Conservation (phyloP, 2,329 filamentous ascomycete genomes). For the Aspergillus fischeri region DNA sequence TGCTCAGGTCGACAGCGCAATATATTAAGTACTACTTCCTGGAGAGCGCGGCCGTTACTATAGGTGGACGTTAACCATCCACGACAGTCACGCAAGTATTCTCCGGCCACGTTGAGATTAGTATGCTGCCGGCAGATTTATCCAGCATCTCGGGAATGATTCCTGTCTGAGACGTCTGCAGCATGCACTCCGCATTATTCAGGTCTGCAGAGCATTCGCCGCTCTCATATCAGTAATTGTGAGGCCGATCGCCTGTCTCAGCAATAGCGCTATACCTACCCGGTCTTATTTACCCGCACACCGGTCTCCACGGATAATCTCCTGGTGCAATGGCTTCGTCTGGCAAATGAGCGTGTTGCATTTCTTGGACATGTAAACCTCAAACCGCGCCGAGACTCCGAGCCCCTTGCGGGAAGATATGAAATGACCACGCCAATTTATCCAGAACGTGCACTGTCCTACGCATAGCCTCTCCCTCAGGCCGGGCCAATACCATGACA, state of each 20-base stretch:
- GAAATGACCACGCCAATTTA: not conserved
- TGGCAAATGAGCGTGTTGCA: not conserved
- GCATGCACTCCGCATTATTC: not conserved
- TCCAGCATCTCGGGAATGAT: not conserved
- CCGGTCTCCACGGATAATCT: not conserved
- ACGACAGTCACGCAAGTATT: not conserved
- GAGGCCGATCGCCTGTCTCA: not conserved
- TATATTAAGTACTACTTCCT: too few species aligned
- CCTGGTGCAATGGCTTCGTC: not conserved
- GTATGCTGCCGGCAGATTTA: not conserved
- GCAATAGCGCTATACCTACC: not conserved
- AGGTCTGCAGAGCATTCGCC: not conserved
- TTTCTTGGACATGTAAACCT: not conserved
- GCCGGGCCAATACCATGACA: not conserved
- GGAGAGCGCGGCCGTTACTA: not conserved
- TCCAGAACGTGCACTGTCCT: not conserved
- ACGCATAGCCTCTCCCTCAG: not conserved
- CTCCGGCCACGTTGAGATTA: not conserved
- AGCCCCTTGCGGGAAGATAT: not conserved
- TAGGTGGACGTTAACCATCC: not conserved
- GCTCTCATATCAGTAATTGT: not conserved
- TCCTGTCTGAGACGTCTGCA: not conserved
- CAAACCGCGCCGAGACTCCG: not conserved
- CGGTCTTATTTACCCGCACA: not conserved
- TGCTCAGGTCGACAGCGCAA: too few species aligned